These are phyloP conservation scores for Rhizomucor miehei DNA, from an alignment of 371 early-diverging fungal species.

Conservation along the genomic window DNA sequence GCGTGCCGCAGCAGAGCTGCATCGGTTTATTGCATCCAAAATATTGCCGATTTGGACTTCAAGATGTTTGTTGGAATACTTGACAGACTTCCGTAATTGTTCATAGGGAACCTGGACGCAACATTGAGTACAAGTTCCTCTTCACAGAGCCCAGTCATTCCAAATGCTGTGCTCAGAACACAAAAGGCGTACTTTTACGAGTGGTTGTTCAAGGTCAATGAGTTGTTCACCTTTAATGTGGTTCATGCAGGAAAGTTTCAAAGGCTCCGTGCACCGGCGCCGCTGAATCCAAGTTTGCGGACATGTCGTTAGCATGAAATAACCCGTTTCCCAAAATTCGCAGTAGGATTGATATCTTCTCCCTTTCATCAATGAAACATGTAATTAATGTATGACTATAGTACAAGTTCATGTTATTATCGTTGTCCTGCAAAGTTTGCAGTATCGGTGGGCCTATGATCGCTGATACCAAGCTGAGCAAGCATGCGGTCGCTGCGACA, in stretches of 20 bases:
- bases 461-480: too few species aligned
- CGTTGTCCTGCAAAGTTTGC: too few species aligned
- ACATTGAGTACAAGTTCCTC: neutral
- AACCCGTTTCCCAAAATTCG: too few species aligned
- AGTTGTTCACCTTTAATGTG: conserved; percentile 75
- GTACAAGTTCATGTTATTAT: too few species aligned
- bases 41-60: conserved; percentile 74
- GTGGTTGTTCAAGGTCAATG: conserved; percentile 83
- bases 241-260: conserved; percentile 57
- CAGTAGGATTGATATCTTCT: too few species aligned
- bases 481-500: too few species aligned
- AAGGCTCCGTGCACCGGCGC: too few species aligned
- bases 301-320: too few species aligned
- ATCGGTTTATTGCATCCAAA: conserved; percentile 39
- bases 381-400: too few species aligned
- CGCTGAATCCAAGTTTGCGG: too few species aligned
- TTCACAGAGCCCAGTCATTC: neutral
- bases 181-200: conserved; percentile 67
- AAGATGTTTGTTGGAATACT: conserved; percentile 73
- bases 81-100: conserved; percentile 80
- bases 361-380: too few species aligned
- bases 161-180: conserved; percentile 4
- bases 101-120: conserved; percentile 82
- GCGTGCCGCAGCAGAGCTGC: conserved; percentile 26
- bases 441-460: too few species aligned